These are phyloP conservation scores for Candida mattraensis DNA, from an alignment of 805 yeast species.

Conservation along the genomic window DNA sequence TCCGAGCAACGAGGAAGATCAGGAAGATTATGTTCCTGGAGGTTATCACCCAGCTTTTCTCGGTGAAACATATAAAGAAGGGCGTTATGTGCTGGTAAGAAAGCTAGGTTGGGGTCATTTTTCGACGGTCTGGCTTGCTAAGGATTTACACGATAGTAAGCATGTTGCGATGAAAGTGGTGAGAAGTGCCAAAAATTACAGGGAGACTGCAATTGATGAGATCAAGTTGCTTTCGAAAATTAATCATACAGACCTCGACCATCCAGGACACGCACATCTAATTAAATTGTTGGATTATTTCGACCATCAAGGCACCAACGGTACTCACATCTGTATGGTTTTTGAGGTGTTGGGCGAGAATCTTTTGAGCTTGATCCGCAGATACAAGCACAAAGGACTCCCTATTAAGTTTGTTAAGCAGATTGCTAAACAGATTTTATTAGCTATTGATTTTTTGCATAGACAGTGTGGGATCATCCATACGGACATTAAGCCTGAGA, in stretches of 20 bases:
- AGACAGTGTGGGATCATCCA: constrained; percentile 66
- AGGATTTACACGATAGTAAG: constrained; percentile 49
- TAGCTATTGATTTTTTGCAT: constrained; percentile 59
- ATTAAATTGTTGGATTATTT: constrained; percentile 82
- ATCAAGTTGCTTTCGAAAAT: constrained; percentile 73
- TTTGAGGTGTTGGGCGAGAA: constrained; percentile 97
- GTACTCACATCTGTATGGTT: constrained; percentile 93
- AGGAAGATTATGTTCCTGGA: constrained; percentile 82
- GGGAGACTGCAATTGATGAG: constrained; percentile 94
- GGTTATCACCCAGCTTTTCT: constrained; percentile 94
- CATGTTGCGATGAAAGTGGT: constrained; percentile 96
- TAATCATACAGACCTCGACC: constrained; percentile 59
- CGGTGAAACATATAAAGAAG: constrained; percentile 78
- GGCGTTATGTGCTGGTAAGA: constrained; percentile 73
- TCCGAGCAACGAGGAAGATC: constrained; percentile 73
- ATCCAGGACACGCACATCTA: constrained; percentile 81
- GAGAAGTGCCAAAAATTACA: constrained; percentile 83
- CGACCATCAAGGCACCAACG: constrained; percentile 86
- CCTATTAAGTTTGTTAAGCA: constrained; percentile 57
- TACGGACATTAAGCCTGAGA: constrained; percentile 78
- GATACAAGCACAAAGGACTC: constrained; percentile 53
- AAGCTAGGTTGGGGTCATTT: constrained; percentile 99
- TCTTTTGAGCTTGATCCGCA: constrained; percentile 75
- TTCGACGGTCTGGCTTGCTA: constrained; percentile 92
- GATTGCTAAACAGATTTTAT: constrained; percentile 55